Evolutionary conservation across 768 basidiomycete species (phyloP).

Genomic region (Leccinum imitatum): DNA sequence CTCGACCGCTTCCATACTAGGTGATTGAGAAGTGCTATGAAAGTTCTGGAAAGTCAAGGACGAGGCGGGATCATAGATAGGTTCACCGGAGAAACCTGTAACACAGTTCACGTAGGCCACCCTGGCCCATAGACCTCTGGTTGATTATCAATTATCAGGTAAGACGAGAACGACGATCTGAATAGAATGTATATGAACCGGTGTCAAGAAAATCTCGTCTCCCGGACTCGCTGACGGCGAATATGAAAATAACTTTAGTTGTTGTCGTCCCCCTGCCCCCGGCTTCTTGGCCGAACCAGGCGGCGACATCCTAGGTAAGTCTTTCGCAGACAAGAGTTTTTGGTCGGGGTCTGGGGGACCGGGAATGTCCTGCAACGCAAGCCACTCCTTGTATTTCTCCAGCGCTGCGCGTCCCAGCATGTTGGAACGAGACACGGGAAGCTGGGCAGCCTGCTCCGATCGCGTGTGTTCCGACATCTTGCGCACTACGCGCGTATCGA

Average conservation of each 20-base stretch:
- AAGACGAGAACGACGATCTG: no score
- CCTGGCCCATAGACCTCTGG: no score
- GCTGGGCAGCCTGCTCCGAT: conserved; percentile 59
- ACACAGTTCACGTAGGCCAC: no score
- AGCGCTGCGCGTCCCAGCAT: conserved; percentile 53
- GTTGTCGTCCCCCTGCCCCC: not conserved
- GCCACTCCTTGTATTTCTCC: conserved; percentile 67
- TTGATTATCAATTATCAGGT: no score
- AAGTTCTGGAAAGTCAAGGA: no score
- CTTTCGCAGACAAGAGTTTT: conserved; percentile 24
- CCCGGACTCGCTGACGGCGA: conserved; percentile 33
- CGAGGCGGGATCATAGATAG: no score
- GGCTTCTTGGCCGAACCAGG: conserved; percentile 20
- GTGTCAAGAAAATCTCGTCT: no score
- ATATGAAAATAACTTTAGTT: conserved; percentile 3
- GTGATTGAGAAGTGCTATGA: no score
- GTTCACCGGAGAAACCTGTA: no score
- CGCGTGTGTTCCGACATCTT: conserved; percentile 62
- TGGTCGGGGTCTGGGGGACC: conserved; percentile 43
- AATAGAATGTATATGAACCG: no score
- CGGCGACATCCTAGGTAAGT: conserved; percentile 34
- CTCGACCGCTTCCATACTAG: no score
- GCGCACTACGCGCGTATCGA: conserved; percentile 61
- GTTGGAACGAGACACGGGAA: conserved; percentile 62
- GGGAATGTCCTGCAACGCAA: conserved; percentile 68